Evolutionary conservation across 306 rosid genomes (phyloP).

Genomic region (Trifolium dubium): DNA sequence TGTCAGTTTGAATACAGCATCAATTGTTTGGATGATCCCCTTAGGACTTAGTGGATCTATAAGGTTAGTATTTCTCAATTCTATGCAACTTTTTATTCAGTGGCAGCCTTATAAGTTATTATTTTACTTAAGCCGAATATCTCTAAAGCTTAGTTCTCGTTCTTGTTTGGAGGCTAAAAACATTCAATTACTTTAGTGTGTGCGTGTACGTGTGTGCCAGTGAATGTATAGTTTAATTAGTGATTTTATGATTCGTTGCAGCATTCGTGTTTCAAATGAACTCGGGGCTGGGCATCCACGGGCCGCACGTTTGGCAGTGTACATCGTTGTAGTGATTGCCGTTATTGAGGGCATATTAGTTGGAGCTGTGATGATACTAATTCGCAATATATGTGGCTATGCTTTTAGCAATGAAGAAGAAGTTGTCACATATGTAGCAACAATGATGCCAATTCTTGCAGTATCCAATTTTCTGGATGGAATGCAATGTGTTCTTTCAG

Average conservation of each 20-base stretch:
- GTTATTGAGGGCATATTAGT: constrained; percentile 36
- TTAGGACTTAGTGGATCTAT: constrained; percentile 4
- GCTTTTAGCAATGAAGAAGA: constrained; percentile 63
- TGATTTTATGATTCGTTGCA: constrained; percentile 39
- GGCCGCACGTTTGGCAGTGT: constrained; percentile 40
- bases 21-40: not conserved
- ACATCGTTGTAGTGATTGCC: constrained; percentile 36
- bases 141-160: not conserved
- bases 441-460: constrained; percentile 68
- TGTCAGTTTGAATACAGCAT: not conserved
- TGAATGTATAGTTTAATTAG: not conserved
- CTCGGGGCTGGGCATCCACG: constrained; percentile 42
- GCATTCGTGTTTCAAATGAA: constrained; percentile 50
- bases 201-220: not conserved
- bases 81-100: no score
- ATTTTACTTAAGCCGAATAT: not conserved
- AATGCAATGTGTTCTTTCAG: constrained; percentile 71
- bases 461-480: constrained; percentile 64
- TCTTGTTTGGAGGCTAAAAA: not conserved
- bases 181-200: not conserved
- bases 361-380: constrained; percentile 51
- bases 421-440: constrained; percentile 58
- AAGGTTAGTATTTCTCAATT: not conserved
- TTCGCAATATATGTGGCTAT: constrained; percentile 65
- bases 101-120: not conserved